A percentile compares a stretch with the other conserved stretches of the same genome.
These are phyloP conservation scores for Jatropha curcas DNA, from an alignment of 345 rosid species.

Conservation along the genomic window DNA sequence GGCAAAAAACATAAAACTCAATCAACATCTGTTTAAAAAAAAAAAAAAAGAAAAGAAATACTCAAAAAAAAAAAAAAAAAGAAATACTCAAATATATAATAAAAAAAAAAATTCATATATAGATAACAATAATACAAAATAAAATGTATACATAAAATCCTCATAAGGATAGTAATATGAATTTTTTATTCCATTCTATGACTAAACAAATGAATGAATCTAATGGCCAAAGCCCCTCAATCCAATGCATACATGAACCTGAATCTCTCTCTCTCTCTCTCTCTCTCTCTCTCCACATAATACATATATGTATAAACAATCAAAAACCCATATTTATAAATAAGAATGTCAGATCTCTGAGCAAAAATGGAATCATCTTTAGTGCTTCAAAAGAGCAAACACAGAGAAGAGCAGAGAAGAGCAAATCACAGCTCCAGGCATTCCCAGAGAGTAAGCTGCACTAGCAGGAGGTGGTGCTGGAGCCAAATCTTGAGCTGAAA, in stretches of 20 bases:
- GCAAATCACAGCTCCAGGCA: slow-evolving; percentile 34
- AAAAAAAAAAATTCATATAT: neutral
- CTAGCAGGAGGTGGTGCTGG: too few relatives aligned
- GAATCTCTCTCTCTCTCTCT: too few relatives aligned
- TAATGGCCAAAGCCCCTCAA: neutral
- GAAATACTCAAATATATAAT: neutral
- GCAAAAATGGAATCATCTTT: too few relatives aligned
- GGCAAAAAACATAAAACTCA: too few relatives aligned
- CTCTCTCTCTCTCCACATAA: neutral
- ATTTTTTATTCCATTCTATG: neutral
- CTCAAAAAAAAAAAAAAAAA: neutral
- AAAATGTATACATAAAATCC: neutral
- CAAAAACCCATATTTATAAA: neutral
- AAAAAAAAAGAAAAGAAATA: too few relatives aligned
- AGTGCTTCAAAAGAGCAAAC: slow-evolving; percentile 29
- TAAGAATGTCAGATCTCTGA: neutral
- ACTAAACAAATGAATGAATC: neutral
- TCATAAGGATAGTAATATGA: neutral
- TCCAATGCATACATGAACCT: too few relatives aligned
- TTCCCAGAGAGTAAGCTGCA: slow-evolving; percentile 28
- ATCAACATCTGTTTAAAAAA: too few relatives aligned
- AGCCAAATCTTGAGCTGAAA: slow-evolving; percentile 22
- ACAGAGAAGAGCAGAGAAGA: slow-evolving; percentile 33
- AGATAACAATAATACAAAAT: neutral
- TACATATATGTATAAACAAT: neutral